Base-by-base conservation (phyloP, 306 rosid genomes). In the Vigna trinervia region DNA sequence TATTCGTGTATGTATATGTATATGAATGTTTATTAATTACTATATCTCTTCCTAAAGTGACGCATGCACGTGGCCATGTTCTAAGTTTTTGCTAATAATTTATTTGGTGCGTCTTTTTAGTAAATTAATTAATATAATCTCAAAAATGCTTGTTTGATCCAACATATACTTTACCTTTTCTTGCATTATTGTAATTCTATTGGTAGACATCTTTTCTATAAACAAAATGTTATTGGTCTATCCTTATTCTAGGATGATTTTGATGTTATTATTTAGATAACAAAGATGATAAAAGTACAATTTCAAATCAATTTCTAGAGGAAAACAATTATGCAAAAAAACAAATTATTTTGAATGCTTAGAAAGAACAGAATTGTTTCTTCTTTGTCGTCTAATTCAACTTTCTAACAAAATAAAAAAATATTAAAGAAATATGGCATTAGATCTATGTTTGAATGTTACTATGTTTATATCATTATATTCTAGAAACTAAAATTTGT, bases 21-120 rank as follows among this genome's bases (percentile, higher is more conserved):
- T 47, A 46, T 23, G 4, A 30, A 43, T 64, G 17, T 73, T 65
- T 58, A 66, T 78, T 59, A 52, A 36, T 64, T 63, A 57, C 47
- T 53, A 72, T 65, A 23, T 77, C 67, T 67, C 58, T 43, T 30
- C 60, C 41, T 79, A 81, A 79, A 73, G 56, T 73, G 83, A 14
- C 65, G 82, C 79, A 46, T 82, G 84, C 92, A 88, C 88, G 82
- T 86, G 89, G 11, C 62, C 34, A 72, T 87, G 84, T 81, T 70
- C 51, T 62, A 17, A 39, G 47, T 68, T 69, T 20, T 17, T 8
- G 9, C 51, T 59, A 38, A 19, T 64, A 41, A n/a, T 63, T 47
- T 63, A 69, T 60, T 61, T 32, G 73, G 83, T 43, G 66, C 58
- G 59, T 80, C 78, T 80, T 80, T 63, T 41, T 52, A 71, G 73